phyloP scores from a whole-genome alignment of 2,329 filamentous ascomycete species.

The Simplicillium sp. region DNA sequence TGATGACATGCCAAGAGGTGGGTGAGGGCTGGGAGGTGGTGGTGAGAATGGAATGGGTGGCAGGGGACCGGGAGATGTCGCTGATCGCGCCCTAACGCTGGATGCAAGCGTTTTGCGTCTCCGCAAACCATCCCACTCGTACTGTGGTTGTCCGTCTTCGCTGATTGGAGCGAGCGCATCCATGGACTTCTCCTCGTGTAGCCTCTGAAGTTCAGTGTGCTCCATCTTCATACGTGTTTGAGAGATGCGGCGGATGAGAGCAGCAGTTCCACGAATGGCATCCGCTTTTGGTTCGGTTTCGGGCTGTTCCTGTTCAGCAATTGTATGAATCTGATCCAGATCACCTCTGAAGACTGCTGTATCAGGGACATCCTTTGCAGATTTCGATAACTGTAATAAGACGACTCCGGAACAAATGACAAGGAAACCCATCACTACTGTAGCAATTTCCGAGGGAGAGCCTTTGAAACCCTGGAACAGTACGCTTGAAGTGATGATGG shows the following conservation, averaged over 20 bases:
- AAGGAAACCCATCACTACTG: slow-evolving; percentile 86
- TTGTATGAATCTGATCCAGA: slow-evolving; percentile 88
- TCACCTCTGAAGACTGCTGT: slow-evolving; percentile 86
- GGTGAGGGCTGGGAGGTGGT: slow-evolving; percentile 41
- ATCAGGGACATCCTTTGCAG: slow-evolving; percentile 93
- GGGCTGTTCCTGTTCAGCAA: slow-evolving; percentile 91
- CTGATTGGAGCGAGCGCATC: slow-evolving; percentile 65
- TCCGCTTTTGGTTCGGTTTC: slow-evolving; percentile 95
- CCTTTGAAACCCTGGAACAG: slow-evolving; percentile 93
- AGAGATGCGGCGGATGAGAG: slow-evolving; percentile 78
- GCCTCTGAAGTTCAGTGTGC: slow-evolving; percentile 64
- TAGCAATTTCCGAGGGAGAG: slow-evolving; percentile 68
- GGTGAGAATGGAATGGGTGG: slow-evolving; percentile 21
- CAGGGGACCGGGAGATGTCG: slow-evolving; percentile 10
- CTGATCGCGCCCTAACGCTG: slow-evolving; percentile 5
- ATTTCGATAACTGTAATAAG: slow-evolving; percentile 91
- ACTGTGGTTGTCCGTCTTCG: slow-evolving; percentile 59
- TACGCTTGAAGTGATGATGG: slow-evolving; percentile 87
- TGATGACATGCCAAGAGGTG: slow-evolving; percentile 78
- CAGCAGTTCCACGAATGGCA: slow-evolving; percentile 82
- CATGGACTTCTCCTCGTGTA: slow-evolving; percentile 67
- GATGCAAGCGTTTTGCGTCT: slow-evolving; percentile 51
- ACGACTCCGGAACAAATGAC: slow-evolving; percentile 91
- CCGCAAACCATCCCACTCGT: slow-evolving; percentile 88
- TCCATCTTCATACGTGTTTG: slow-evolving; percentile 68